phyloP scores from a whole-genome alignment of 148 eudicot genomes.

The Silene uniflora region DNA sequence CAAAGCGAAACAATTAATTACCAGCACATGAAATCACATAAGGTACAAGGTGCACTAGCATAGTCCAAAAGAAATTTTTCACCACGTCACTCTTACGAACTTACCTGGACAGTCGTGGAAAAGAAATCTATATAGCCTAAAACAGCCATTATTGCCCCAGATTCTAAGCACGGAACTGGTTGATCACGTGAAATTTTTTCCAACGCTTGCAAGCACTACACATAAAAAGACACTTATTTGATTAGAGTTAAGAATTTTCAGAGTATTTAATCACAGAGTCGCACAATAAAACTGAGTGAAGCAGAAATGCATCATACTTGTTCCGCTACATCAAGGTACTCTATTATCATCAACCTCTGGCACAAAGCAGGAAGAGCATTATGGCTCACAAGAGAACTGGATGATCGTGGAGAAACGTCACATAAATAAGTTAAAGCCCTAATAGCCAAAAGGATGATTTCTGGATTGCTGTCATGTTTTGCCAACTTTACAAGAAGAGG shows the following conservation, averaged over 20 bases:
- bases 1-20: slow-evolving; percentile 9
- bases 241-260: neutral
- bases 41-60: neutral
- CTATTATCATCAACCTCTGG: slow-evolving; percentile 62
- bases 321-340: slow-evolving; percentile 89
- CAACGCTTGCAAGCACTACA: slow-evolving; percentile 96
- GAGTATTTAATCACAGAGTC: neutral
- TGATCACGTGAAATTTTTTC: slow-evolving; percentile 89
- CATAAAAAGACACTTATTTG: slow-evolving; percentile 10
- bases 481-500: slow-evolving; percentile 72
- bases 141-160: slow-evolving; percentile 89
- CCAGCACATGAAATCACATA: slow-evolving; percentile 1
- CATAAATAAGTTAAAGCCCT: slow-evolving; percentile 93
- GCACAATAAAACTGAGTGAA: neutral
- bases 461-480: slow-evolving; percentile 58
- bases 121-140: slow-evolving; percentile 81
- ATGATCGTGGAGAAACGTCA: slow-evolving; percentile 66
- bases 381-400: slow-evolving; percentile 62
- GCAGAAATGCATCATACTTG: slow-evolving; percentile 49
- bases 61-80: neutral
- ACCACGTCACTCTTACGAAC: neutral
- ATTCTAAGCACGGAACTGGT: slow-evolving; percentile 67
- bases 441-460: slow-evolving; percentile 74
- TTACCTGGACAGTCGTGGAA: slow-evolving; percentile 85
- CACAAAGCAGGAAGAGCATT: slow-evolving; percentile 74